Evolutionary conservation across 805 yeast genomes (phyloP), one percentile per base, ranked within the genome.

Genomic region (Yamadazyma akitaensis): DNA sequence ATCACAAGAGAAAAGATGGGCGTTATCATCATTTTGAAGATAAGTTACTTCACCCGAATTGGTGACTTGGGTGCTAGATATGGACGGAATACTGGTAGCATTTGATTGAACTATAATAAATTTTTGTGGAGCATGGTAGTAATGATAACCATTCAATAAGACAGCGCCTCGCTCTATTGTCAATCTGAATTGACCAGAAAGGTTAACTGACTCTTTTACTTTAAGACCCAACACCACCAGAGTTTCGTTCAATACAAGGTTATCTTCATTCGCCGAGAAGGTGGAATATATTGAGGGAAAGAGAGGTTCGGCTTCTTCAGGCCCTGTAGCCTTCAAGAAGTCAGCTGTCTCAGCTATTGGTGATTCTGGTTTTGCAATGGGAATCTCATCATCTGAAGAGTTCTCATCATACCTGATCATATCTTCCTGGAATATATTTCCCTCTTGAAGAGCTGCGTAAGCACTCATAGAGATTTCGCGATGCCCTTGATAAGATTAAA

Each of bases 131-230:
- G 53, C 56, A 40, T 47, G 51, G 3, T 57, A 30, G 26, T 53
- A 53, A 51, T 67, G 68, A 3, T 51, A 45, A 12, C 73, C 67
- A 51, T 81, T 80, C 1, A 80, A 49, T 3, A 61, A 50, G 0
- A 77, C 56, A 0, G 76, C 73, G 14, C 86, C 86, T 43, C 75
- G 58, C 49, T 70, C 73, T 0, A 81, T 62, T 3, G 57, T 56
- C 19, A 81, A 42, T 3, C 39, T 54, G 51, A 68, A 79, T 48
- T 73, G 80, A 0, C 86, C 85, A 45, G 66, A 63, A 1, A 81
- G 44, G 34, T 78, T 53, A 2, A 81, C 48, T 42, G 57, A 66
- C 47, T 80, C 80, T 24, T 62, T 60, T 1, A 59, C 51, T 44
- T 68, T 72, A 30, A 81, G 63, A 0, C 79, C 82, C 36, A 79